phyloP scores from a whole-genome alignment of 1,139 yeast species.

The Sugiyamaella pinicola region DNA sequence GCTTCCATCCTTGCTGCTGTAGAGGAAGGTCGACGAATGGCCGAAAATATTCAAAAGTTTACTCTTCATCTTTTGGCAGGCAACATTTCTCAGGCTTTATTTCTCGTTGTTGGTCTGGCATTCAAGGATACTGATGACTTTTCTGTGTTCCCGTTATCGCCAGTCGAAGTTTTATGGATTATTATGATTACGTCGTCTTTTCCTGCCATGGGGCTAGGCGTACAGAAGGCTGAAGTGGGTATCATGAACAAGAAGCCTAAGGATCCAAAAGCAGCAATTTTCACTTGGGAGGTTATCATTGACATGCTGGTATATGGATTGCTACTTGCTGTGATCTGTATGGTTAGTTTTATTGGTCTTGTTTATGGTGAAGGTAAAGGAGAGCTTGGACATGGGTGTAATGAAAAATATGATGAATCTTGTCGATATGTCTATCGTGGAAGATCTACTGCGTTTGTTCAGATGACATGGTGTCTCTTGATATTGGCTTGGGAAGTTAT shows the following conservation, averaged over 20 bases:
- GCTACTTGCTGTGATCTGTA: slow-evolving; percentile 72
- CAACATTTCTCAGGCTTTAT: slow-evolving; percentile 76
- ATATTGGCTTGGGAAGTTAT: slow-evolving; percentile 89
- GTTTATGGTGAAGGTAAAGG: slow-evolving; percentile 58
- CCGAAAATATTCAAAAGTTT: slow-evolving; percentile 77
- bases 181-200: slow-evolving; percentile 77
- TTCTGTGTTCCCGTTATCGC: slow-evolving; percentile 77
- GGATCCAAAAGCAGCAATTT: slow-evolving; percentile 58
- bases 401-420: slow-evolving; percentile 48
- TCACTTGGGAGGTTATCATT: slow-evolving; percentile 67
- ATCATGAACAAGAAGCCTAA: slow-evolving; percentile 68
- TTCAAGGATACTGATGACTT: slow-evolving; percentile 60
- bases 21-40: slow-evolving; percentile 83
- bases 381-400: slow-evolving; percentile 67
- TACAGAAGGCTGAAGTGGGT: slow-evolving; percentile 67
- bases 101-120: slow-evolving; percentile 69
- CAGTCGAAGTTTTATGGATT: slow-evolving; percentile 80
- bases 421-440: slow-evolving; percentile 76
- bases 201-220: slow-evolving; percentile 88
- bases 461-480: slow-evolving; percentile 90
- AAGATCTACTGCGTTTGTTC: slow-evolving; percentile 78
- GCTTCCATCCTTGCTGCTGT: slow-evolving; percentile 76
- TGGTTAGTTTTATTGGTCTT: slow-evolving; percentile 65
- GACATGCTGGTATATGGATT: slow-evolving; percentile 79
- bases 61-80: slow-evolving; percentile 78